Conservation (phyloP, 2,329 filamentous ascomycete genomes). For the Aureobasidium sp. region DNA sequence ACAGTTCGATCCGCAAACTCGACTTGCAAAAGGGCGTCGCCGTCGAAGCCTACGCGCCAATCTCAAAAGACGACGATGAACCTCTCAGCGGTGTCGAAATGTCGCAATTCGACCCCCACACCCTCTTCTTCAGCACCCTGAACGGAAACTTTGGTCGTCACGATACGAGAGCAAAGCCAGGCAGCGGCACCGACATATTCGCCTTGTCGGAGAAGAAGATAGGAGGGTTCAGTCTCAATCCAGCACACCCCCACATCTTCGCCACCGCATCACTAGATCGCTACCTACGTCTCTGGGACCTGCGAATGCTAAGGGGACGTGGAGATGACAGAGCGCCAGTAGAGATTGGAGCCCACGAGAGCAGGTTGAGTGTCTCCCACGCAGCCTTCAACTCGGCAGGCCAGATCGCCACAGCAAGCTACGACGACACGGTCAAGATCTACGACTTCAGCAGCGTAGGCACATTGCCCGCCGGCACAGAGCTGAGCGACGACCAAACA, state of each 20-base stretch:
- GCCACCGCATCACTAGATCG: slow-evolving; percentile 87
- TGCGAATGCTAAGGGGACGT: slow-evolving; percentile 65
- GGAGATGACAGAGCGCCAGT: slow-evolving; percentile 52
- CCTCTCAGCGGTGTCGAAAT: slow-evolving; percentile 82
- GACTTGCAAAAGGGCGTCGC: slow-evolving; percentile 75
- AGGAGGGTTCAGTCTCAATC: slow-evolving; percentile 81
- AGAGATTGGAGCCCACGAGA: slow-evolving; percentile 72
- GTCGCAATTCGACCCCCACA: slow-evolving; percentile 57
- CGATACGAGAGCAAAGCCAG: slow-evolving; percentile 56
- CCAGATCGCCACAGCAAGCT: slow-evolving; percentile 82
- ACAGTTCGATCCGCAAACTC: slow-evolving; percentile 80
- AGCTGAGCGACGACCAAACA: slow-evolving; percentile 51
- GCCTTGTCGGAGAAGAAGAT: slow-evolving; percentile 85
- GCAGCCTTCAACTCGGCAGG: slow-evolving; percentile 81
- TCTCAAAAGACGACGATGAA: slow-evolving; percentile 59
- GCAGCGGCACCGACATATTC: slow-evolving; percentile 53
- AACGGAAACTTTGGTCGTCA: slow-evolving; percentile 72
- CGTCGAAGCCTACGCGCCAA: slow-evolving; percentile 70
- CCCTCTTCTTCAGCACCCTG: slow-evolving; percentile 80
- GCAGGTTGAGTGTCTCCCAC: slow-evolving; percentile 78
- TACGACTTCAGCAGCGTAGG: slow-evolving; percentile 56
- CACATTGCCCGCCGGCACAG: slow-evolving; percentile 38
- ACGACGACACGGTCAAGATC: slow-evolving; percentile 92
- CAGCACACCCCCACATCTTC: slow-evolving; percentile 68
- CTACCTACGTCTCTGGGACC: slow-evolving; percentile 84